Conservation (phyloP, 192 early-diverging fungal species). For the Linnemannia zychae region DNA sequence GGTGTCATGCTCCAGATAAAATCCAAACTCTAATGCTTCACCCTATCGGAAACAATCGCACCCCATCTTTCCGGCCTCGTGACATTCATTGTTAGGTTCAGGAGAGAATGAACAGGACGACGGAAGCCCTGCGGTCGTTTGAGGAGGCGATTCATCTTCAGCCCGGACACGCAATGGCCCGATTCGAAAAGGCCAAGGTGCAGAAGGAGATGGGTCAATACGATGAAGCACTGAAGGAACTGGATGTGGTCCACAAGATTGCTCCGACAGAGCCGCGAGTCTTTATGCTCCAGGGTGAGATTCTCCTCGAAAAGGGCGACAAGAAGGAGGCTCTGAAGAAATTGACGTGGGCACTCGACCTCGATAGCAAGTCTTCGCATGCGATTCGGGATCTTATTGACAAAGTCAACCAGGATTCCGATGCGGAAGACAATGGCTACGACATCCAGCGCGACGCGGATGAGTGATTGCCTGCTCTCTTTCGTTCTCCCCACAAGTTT, state of each 20-base stretch:
- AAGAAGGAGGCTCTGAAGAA: slow-evolving; percentile 65
- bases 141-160: slow-evolving; percentile 68
- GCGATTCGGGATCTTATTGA: slow-evolving; percentile 64
- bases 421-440: slow-evolving; percentile 19
- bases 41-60: slow-evolving; percentile 6
- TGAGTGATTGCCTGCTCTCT: neutral
- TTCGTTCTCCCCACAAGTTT: neutral
- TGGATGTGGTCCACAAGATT: slow-evolving; percentile 69
- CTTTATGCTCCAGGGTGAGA: slow-evolving; percentile 73
- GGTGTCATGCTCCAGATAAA: neutral
- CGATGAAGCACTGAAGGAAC: slow-evolving; percentile 71
- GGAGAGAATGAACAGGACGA: slow-evolving; percentile 67
- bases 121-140: slow-evolving; percentile 72
- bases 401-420: slow-evolving; percentile 35
- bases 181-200: slow-evolving; percentile 78
- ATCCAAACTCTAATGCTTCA: slow-evolving; percentile 4
- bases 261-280: slow-evolving; percentile 68
- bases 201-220: slow-evolving; percentile 70
- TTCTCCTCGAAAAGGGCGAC: slow-evolving; percentile 67
- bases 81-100: slow-evolving; percentile 49
- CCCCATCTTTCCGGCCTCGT: slow-evolving; percentile 1
- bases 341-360: slow-evolving; percentile 76
- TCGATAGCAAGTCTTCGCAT: slow-evolving; percentile 61
- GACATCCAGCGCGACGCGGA: slow-evolving; percentile 30
- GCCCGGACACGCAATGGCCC: slow-evolving; percentile 67